Base-by-base conservation (phyloP, 139 green algal genomes). In the Chlorella sorokiniana region DNA sequence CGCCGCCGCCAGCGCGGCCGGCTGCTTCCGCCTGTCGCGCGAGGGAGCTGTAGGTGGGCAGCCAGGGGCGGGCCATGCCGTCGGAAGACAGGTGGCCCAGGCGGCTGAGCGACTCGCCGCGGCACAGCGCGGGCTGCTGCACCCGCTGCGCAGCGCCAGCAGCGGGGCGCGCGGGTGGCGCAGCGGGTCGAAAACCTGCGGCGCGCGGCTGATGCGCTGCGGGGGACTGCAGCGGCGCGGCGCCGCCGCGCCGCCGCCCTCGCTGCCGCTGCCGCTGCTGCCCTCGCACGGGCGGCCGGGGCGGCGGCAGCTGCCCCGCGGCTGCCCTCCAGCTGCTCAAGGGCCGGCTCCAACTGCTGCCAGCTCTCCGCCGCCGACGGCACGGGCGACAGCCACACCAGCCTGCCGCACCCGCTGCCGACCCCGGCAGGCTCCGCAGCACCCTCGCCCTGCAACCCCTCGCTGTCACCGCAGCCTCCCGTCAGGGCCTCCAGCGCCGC, bases 1-100 rank as follows among this genome's bases (percentile, higher is more conserved):
- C 18, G 76, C 27, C 41, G 76, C 62, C 23, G 71, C 78, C 64
- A 10, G 45, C 4, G 33, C 48, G 45, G 5, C 29, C 59, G 1
- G 59, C 40, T 18, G 80, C 61, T 42, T 31, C 69, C 48, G 63
- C 80, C 45, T 69, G 54, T 38, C 56, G 23, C 37, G 42, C 74
- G 22, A 86, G 33, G 31, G 69, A 78, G 4, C 65, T 61, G 48
- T 86, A 86, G 51, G 44, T 86, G 38, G 82, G 82, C 41, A 86
- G 54, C 75, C 75, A 83, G 31, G 82, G 67, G 29, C 82, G 82
- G 45, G 69, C 62, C 64, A 83, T 76, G 11, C 78, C 83, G 25
- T 87, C 83, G 25, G 40, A 63, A 0, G 77, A 85, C 51, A 87
- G 68, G 68, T 87, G 83, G 6, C 67, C 67, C 33, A 87, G 78